A percentile compares a stretch with the other conserved stretches of the same genome.
Evolutionary conservation across 2,329 filamentous ascomycete species (phyloP).

Genomic region (Clonostachys rosea): DNA sequence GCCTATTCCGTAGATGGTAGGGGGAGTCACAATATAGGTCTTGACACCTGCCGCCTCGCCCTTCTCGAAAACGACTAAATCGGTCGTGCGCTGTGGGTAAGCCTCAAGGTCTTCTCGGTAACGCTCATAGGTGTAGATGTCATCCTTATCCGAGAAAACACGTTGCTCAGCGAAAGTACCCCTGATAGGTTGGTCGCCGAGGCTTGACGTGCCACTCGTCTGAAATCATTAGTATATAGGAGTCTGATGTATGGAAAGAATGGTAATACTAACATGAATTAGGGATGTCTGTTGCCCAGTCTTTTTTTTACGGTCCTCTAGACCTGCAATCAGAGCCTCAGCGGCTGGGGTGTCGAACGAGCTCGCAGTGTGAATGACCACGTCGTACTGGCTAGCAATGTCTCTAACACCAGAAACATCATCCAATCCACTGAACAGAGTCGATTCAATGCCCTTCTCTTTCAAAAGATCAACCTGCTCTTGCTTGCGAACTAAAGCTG

Average conservation of each 20-base stretch:
- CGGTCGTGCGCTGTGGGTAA: slow-evolving; percentile 37
- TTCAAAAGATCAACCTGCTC: slow-evolving; percentile 13
- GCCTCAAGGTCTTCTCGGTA: slow-evolving; percentile 22
- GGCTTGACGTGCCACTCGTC: slow-evolving; percentile 35
- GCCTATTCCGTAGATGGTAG: slow-evolving; percentile 39
- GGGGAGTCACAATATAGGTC: slow-evolving; percentile 38
- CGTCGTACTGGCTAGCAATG: neutral
- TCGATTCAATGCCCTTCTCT: slow-evolving; percentile 9
- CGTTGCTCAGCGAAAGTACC: slow-evolving; percentile 13
- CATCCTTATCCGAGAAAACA: slow-evolving; percentile 31
- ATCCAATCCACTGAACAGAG: slow-evolving; percentile 12
- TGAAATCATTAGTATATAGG: slow-evolving; percentile 1
- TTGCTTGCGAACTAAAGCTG: slow-evolving; percentile 15
- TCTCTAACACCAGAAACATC: neutral
- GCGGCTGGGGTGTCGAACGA: neutral
- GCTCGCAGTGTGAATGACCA: neutral
- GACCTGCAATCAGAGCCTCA: neutral
- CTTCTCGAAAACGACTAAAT: slow-evolving; percentile 32
- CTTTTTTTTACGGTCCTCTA: too few species aligned
- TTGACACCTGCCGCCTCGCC: slow-evolving; percentile 32
- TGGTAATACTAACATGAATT: neutral
- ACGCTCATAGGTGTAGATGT: slow-evolving; percentile 35
- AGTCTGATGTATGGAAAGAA: too few species aligned
- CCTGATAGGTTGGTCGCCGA: slow-evolving; percentile 30
- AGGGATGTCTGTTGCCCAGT: neutral